Conservation (phyloP, 805 yeast genomes). For the Kuraishia hungarica region DNA sequence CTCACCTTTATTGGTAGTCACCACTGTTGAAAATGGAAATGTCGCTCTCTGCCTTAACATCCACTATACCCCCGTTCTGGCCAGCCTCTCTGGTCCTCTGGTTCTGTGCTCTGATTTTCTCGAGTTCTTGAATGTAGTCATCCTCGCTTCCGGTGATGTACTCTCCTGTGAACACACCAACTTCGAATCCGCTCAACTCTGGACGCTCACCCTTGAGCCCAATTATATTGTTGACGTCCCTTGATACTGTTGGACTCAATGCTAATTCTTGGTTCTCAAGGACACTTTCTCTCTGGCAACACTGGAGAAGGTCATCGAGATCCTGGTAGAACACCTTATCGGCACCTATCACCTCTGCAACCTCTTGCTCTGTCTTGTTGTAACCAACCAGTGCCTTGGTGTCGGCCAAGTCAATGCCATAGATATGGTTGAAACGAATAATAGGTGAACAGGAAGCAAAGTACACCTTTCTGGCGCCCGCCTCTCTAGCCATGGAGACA, state of each 20-base stretch:
- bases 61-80: slow-evolving; percentile 37
- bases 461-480: slow-evolving; percentile 92
- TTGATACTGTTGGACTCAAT: slow-evolving; percentile 23
- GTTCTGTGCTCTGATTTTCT: slow-evolving; percentile 72
- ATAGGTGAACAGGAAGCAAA: slow-evolving; percentile 98
- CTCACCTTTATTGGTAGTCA: slow-evolving; percentile 29
- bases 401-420: slow-evolving; percentile 96
- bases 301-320: slow-evolving; percentile 71
- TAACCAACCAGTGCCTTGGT: slow-evolving; percentile 89
- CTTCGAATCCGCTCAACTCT: slow-evolving; percentile 64
- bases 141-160: slow-evolving; percentile 94
- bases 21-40: slow-evolving; percentile 51
- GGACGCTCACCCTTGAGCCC: slow-evolving; percentile 11
- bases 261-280: slow-evolving; percentile 23
- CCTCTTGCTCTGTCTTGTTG: slow-evolving; percentile 63
- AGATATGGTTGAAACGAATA: slow-evolving; percentile 91
- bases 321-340: slow-evolving; percentile 87
- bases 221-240: slow-evolving; percentile 19
- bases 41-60: slow-evolving; percentile 72
- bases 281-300: slow-evolving; percentile 43
- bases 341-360: slow-evolving; percentile 76
- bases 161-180: slow-evolving; percentile 93
- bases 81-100: slow-evolving; percentile 42
- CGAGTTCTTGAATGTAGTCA: slow-evolving; percentile 73
- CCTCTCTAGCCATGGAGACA: slow-evolving; percentile 96